These are phyloP conservation scores for Anethum foeniculum DNA, from an alignment of 140 eudicot species.

Conservation along the genomic window DNA sequence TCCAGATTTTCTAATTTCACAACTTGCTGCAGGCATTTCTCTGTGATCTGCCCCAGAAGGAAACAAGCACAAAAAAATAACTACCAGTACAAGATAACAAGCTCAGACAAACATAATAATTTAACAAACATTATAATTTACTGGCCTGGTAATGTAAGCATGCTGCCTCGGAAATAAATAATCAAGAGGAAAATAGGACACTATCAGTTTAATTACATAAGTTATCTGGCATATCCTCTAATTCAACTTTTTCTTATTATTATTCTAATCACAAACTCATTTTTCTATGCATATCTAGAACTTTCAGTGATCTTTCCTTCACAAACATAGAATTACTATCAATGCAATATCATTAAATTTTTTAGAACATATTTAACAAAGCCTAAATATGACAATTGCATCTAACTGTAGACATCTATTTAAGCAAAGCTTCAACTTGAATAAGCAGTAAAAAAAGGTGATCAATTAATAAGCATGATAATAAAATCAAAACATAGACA, in stretches of 20 bases:
- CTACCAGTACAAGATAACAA: background rate
- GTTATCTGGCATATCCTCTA: background rate
- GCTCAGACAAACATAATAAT: background rate
- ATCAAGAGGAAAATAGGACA: background rate
- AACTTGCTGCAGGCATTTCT: constrained; percentile 64
- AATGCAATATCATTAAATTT: background rate
- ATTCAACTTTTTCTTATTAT: background rate
- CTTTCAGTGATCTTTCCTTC: background rate
- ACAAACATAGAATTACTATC: background rate
- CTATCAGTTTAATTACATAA: background rate
- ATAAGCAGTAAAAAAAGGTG: background rate
- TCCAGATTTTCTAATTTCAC: constrained; percentile 62
- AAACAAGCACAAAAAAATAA: constrained; percentile 15
- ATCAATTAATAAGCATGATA: background rate
- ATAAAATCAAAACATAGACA: background rate
- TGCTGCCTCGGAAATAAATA: background rate
- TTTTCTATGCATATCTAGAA: background rate
- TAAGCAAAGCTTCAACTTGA: constrained; percentile 1
- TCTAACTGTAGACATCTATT: background rate
- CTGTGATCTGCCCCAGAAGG: constrained; percentile 48
- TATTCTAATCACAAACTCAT: background rate
- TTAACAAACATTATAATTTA: background rate
- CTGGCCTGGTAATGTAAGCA: background rate
- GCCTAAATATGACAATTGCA: background rate
- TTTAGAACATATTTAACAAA: background rate